phyloP scores from a whole-genome alignment of 768 basidiomycete species.

The Hemileccinum impolitum region DNA sequence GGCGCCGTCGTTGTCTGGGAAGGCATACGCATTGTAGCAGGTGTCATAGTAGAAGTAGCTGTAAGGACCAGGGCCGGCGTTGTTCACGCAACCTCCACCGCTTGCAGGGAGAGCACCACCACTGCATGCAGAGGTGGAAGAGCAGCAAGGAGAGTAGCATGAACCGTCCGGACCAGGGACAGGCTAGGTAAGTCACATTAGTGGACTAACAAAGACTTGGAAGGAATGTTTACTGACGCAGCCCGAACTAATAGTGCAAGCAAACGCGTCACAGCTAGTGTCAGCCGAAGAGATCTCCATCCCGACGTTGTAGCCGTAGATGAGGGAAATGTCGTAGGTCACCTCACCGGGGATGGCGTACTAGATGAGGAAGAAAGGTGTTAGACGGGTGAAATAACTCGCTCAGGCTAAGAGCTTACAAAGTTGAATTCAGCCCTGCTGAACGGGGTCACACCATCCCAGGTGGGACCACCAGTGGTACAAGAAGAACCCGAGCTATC shows the following conservation, averaged over 20 bases:
- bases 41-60: conserved; percentile 27
- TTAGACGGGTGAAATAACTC: not conserved
- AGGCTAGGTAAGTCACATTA: conserved; percentile 19
- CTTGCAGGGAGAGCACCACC: conserved; percentile 26
- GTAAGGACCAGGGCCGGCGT: conserved; percentile 29
- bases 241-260: conserved; percentile 30
- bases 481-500: conserved; percentile 17
- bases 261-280: conserved; percentile 23
- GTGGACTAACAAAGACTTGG: not conserved
- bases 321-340: conserved; percentile 34
- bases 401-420: conserved; percentile 10
- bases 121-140: conserved; percentile 25
- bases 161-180: conserved; percentile 25
- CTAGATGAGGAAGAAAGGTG: conserved; percentile 1
- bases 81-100: conserved; percentile 27
- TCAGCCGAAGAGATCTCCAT: conserved; percentile 33
- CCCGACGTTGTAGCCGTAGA: conserved; percentile 33
- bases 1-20: conserved; percentile 32
- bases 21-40: conserved; percentile 32
- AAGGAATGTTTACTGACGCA: conserved; percentile 21
- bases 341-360: conserved; percentile 24
- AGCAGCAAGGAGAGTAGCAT: conserved; percentile 31
- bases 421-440: conserved; percentile 34
- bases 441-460: conserved; percentile 30
- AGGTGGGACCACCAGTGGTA: conserved; percentile 29